Evolutionary conservation across 805 yeast species (phyloP).

Genomic region (Ogataea methanolica): DNA sequence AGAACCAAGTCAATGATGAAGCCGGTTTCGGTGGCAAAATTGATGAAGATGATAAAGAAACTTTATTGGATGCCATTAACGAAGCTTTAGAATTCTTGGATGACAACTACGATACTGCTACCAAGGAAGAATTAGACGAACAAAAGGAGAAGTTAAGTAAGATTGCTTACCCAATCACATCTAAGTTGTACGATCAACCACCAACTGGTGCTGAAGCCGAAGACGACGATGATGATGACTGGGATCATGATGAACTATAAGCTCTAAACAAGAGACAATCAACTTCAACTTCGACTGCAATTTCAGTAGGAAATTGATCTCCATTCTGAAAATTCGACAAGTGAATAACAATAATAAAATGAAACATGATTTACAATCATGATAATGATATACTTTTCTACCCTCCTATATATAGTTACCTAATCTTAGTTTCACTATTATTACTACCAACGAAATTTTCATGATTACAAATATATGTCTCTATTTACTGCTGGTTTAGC

Average conservation of each 20-base stretch:
- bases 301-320: too few relatives aligned
- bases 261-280: conserved; percentile 29
- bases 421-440: too few relatives aligned
- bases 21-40: conserved; percentile 70
- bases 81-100: conserved; percentile 69
- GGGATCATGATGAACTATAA: conserved; percentile 68
- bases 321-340: too few relatives aligned
- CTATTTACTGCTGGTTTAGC: too few relatives aligned
- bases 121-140: conserved; percentile 90
- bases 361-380: too few relatives aligned
- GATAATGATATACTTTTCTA: too few relatives aligned
- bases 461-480: too few relatives aligned
- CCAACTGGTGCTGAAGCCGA: conserved; percentile 47
- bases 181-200: conserved; percentile 65
- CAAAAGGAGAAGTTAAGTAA: conserved; percentile 79
- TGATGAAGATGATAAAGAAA: conserved; percentile 87
- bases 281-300: too few relatives aligned
- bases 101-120: conserved; percentile 75
- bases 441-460: too few relatives aligned
- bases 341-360: too few relatives aligned
- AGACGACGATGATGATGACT: conserved; percentile 50
- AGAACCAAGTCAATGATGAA: conserved; percentile 53
- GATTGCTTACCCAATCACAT: conserved; percentile 86
- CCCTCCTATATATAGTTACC: too few relatives aligned
- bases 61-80: conserved; percentile 78